Base-by-base conservation (phyloP, 1,139 yeast species). In the Zygosaccharomyces sapae region DNA sequence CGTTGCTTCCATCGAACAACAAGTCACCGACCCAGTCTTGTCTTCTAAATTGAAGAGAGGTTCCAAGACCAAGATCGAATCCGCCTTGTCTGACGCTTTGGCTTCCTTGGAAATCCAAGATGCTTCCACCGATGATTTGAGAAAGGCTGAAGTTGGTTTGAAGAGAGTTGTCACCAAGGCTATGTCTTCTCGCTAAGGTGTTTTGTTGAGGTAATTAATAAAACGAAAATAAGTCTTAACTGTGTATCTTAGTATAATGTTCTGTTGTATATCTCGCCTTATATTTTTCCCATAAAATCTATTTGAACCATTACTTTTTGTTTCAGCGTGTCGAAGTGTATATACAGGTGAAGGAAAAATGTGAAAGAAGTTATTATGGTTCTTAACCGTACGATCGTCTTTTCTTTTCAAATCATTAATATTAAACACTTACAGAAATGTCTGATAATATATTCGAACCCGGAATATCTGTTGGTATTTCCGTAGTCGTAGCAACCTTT, bases 121-220 rank as follows among this genome's bases (percentile, higher is more conserved):
- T 65, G 81, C 96, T 57, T 70, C 94, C 68, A 92, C 97, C 72
- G 98, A 92, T 70, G 97, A 89, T 76, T 83, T 79, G 80, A 87
- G 97, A 86, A 92, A 88, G 85, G 98, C 98, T 71, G 98, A 92
- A 82, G 88, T 92, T 73, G 84, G 90, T 75, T 87, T 92, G 75
- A 92, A 92, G 89, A 86, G 98, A 79, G 96, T 94, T 72, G 97
- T 89, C 74, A 90, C 97, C 81, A 92, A 89, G 83, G 97, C 97
- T 75, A 87, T 89, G 89, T 86, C 96, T 68, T 82, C 97, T 75
- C 97, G 97, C 83, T 89, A 87, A 84, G 75, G 52, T 46, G 47
- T 44, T 45, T 41, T 42, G 50, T 45, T 49, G 46, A 49, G 52
- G 48, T 49, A 47, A 34, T 44, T 43, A 24, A 29, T 43, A 39